A percentile compares a stretch with the other conserved stretches of the same genome.
Conservation (phyloP, 2,329 filamentous ascomycete species). For the Calonectria crousiana region DNA sequence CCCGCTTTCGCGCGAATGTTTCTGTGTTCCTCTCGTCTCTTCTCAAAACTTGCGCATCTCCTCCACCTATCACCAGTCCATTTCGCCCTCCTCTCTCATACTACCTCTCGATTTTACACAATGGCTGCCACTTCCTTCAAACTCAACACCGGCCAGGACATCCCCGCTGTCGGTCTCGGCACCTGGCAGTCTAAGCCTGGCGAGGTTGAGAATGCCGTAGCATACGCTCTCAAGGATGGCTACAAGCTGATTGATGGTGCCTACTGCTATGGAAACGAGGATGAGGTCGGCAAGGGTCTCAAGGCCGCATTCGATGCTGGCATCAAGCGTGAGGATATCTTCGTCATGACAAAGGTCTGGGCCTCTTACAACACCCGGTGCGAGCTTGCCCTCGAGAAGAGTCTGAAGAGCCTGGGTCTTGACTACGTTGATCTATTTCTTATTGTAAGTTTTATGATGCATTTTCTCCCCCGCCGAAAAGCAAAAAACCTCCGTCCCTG, state of each 20-base stretch:
- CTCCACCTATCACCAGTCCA: background rate
- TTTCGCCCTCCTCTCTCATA: background rate
- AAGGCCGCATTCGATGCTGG: constrained; percentile 78
- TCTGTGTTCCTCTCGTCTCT: background rate
- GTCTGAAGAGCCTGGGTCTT: constrained; percentile 78
- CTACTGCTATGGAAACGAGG: constrained; percentile 85
- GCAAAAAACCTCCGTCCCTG: too few species aligned
- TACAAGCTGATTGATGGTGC: constrained; percentile 77
- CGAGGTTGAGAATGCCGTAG: constrained; percentile 69
- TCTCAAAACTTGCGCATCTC: background rate
- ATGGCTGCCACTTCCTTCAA: constrained; percentile 71
- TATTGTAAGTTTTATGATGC: constrained; percentile 58
- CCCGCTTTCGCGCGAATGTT: constrained; percentile 14
- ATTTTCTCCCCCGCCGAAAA: background rate
- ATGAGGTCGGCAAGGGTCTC: constrained; percentile 84
- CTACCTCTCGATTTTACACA: constrained; percentile 27
- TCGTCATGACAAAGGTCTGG: constrained; percentile 90
- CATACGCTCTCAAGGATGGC: constrained; percentile 67
- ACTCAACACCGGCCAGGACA: constrained; percentile 73
- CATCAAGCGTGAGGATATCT: constrained; percentile 82
- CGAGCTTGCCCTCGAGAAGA: constrained; percentile 78
- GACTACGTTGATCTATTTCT: constrained; percentile 87
- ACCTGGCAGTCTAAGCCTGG: constrained; percentile 74
- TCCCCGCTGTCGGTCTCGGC: constrained; percentile 74
- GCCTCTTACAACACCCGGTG: constrained; percentile 80